phyloP scores from a whole-genome alignment of 352 stramenopile species.

The Phytopythium mirpurense region DNA sequence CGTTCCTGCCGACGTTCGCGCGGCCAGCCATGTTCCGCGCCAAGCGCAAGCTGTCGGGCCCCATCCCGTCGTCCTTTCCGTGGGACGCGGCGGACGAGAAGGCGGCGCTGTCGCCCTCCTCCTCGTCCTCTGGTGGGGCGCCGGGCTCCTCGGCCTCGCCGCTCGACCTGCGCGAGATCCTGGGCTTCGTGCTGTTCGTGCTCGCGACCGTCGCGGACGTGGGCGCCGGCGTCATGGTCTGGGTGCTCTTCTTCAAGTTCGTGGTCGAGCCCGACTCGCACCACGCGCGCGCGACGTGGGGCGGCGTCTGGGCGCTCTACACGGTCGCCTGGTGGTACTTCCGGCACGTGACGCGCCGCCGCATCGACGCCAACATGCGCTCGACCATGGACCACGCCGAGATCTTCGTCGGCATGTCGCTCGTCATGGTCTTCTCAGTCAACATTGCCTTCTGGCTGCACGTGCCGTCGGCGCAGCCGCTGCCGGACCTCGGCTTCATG shows the following conservation, averaged over 20 bases:
- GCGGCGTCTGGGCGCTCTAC: constrained; percentile 49
- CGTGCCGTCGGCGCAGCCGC: constrained; percentile 40
- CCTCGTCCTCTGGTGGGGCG: not conserved
- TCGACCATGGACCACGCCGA: constrained; percentile 50
- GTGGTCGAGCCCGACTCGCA: constrained; percentile 43
- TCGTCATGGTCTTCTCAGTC: constrained; percentile 61
- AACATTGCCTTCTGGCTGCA: constrained; percentile 77
- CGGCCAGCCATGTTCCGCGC: constrained; percentile 25
- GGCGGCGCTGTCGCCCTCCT: constrained; percentile 7
- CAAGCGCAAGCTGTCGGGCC: constrained; percentile 64
- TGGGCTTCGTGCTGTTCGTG: constrained; percentile 39
- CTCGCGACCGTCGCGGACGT: constrained; percentile 37
- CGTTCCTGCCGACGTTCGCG: constrained; percentile 29
- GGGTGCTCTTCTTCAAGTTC: constrained; percentile 68
- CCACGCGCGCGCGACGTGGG: constrained; percentile 37
- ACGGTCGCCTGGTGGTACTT: constrained; percentile 40
- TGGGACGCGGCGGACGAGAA: constrained; percentile 24
- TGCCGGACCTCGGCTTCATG: constrained; percentile 72
- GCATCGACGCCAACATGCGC: constrained; percentile 31
- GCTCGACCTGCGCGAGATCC: constrained; percentile 37
- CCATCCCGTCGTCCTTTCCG: constrained; percentile 18
- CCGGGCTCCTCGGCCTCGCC: constrained; percentile 8
- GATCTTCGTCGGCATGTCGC: constrained; percentile 61
- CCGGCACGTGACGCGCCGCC: constrained; percentile 34
- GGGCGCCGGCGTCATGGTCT: constrained; percentile 39